A percentile compares a stretch with the other conserved stretches of the same genome.
These are phyloP conservation scores for Metschnikowia lachancei DNA, from an alignment of 805 yeast genomes.

Conservation along the genomic window DNA sequence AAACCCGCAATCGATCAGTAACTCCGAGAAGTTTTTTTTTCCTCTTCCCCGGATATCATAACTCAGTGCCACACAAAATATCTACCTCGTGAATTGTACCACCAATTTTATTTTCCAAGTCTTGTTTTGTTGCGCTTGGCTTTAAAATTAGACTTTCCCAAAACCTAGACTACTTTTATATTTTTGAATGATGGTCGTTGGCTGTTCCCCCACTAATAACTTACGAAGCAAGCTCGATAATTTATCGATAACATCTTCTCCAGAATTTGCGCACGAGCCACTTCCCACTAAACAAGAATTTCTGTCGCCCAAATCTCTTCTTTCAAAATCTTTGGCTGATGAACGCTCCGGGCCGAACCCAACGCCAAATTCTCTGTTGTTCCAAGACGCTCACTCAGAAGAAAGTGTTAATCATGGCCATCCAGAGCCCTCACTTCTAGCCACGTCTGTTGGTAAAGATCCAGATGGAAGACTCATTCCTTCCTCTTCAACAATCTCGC, in stretches of 20 bases:
- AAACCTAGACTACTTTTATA: background rate
- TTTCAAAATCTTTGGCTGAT: slow-evolving; percentile 29
- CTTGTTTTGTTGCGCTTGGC: too few relatives aligned
- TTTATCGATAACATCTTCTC: slow-evolving; percentile 14
- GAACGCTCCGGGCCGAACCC: slow-evolving; percentile 12
- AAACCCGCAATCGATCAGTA: slow-evolving; percentile 2
- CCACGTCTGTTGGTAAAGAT: slow-evolving; percentile 43
- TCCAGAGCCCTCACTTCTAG: slow-evolving; percentile 44
- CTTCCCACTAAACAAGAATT: slow-evolving; percentile 11
- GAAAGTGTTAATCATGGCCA: slow-evolving; percentile 32
- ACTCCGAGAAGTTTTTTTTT: slow-evolving; percentile 1
- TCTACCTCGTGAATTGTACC: background rate
- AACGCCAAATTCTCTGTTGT: slow-evolving; percentile 5
- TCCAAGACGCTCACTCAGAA: slow-evolving; percentile 11
- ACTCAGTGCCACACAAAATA: background rate
- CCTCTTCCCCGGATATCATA: slow-evolving; percentile 6
- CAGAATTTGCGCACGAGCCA: slow-evolving; percentile 5
- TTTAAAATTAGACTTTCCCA: too few relatives aligned
- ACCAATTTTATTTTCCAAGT: background rate
- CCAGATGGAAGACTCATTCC: slow-evolving; percentile 41
- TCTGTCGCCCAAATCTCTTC: slow-evolving; percentile 21
- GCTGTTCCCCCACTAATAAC: slow-evolving; percentile 15
- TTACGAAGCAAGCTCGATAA: slow-evolving; percentile 21
- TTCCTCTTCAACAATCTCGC: slow-evolving; percentile 41
- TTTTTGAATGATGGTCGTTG: slow-evolving; percentile 9